These are phyloP conservation scores for Sanghuangporus sanghuang DNA, from an alignment of 1,284 basidiomycete species.

Conservation along the genomic window DNA sequence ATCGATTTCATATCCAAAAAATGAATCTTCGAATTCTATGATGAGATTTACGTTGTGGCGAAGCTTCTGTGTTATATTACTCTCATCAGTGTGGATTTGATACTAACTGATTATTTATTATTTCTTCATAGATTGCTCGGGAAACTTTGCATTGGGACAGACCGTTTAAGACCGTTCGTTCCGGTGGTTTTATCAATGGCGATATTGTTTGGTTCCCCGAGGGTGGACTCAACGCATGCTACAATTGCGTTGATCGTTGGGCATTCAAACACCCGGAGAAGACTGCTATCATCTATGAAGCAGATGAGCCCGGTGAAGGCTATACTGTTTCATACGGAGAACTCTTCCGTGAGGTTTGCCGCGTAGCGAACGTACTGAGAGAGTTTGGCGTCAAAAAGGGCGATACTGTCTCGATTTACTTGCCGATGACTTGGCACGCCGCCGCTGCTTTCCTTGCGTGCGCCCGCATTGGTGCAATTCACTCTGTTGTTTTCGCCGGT, in stretches of 20 bases:
- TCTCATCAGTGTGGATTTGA: background rate
- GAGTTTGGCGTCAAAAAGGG: conserved; percentile 92
- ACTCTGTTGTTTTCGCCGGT: conserved; percentile 98
- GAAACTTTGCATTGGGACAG: conserved; percentile 87
- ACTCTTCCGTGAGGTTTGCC: conserved; percentile 87
- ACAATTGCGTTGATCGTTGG: conserved; percentile 98
- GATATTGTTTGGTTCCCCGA: conserved; percentile 97
- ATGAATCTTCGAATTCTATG: background rate
- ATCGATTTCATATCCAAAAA: background rate
- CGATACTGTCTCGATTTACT: conserved; percentile 90
- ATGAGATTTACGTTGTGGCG: background rate
- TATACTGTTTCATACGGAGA: conserved; percentile 77
- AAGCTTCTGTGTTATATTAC: background rate
- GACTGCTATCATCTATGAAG: conserved; percentile 98
- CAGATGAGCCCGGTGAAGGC: conserved; percentile 88
- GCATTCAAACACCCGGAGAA: conserved; percentile 89
- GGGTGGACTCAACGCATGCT: conserved; percentile 84
- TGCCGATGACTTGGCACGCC: conserved; percentile 90
- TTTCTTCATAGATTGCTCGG: conserved; percentile 57
- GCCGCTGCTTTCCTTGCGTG: conserved; percentile 96
- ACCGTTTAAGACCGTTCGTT: conserved; percentile 85
- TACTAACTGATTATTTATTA: background rate
- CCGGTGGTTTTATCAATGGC: conserved; percentile 82
- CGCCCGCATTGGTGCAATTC: conserved; percentile 94
- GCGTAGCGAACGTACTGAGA: conserved; percentile 90